phyloP scores from a whole-genome alignment of 2,329 filamentous ascomycete species.

The Phaeosphaeriaceae sp. region DNA sequence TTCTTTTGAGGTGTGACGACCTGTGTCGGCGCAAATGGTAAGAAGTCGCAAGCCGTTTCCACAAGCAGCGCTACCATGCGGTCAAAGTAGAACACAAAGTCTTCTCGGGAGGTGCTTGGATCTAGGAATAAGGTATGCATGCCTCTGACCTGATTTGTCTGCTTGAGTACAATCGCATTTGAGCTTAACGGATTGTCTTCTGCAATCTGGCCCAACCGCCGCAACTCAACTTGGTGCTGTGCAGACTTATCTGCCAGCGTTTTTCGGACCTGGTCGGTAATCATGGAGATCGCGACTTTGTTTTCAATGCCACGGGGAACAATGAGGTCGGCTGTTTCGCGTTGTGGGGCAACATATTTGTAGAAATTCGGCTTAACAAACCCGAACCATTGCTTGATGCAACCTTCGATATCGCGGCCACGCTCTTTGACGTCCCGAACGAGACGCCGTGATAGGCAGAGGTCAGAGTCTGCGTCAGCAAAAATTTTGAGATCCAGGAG shows the following conservation, averaged over 20 bases:
- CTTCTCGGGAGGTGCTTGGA: conserved; percentile 77
- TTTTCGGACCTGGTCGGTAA: conserved; percentile 89
- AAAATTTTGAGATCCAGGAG: conserved; percentile 96
- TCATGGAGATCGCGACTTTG: conserved; percentile 91
- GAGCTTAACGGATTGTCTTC: conserved; percentile 75
- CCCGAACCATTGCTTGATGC: conserved; percentile 96
- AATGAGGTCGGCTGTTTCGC: conserved; percentile 91
- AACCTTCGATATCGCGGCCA: conserved; percentile 89
- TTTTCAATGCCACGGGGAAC: conserved; percentile 96
- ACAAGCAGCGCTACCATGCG: conserved; percentile 83
- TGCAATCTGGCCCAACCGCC: conserved; percentile 73
- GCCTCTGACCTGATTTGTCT: conserved; percentile 79
- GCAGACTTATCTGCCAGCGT: conserved; percentile 86
- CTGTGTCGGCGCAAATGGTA: conserved; percentile 68
- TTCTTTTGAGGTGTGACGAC: conserved; percentile 75
- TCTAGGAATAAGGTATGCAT: conserved; percentile 93
- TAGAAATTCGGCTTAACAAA: conserved; percentile 98
- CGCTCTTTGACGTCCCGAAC: conserved; percentile 87
- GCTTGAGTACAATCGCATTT: conserved; percentile 75
- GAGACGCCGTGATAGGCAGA: conserved; percentile 75
- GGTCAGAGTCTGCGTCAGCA: conserved; percentile 93
- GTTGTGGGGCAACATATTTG: conserved; percentile 90
- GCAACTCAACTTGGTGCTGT: conserved; percentile 79
- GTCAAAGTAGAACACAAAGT: conserved; percentile 98
- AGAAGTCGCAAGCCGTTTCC: conserved; percentile 64